These are phyloP conservation scores for Rhynchosporium agropyri DNA, from an alignment of 2,329 filamentous ascomycete genomes.

Conservation along the genomic window DNA sequence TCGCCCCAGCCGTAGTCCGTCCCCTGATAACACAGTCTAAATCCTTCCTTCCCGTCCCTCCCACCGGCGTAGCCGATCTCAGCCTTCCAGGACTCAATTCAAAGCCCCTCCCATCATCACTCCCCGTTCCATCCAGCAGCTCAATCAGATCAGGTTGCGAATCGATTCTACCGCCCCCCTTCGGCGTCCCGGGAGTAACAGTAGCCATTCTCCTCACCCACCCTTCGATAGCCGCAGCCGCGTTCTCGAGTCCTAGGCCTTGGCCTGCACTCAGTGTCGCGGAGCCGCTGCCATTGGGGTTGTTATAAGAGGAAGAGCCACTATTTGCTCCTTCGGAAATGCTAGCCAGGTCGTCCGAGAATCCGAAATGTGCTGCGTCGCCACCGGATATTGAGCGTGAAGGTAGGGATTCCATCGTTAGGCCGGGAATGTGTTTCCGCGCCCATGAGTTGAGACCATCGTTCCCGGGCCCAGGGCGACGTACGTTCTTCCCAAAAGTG, in stretches of 20 bases:
- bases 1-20: slow-evolving; percentile 27
- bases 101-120: slow-evolving; percentile 53
- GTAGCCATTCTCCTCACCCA: slow-evolving; percentile 85
- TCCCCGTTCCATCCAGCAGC: slow-evolving; percentile 62
- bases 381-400: slow-evolving; percentile 67
- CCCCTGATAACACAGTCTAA: slow-evolving; percentile 25
- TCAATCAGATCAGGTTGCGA: slow-evolving; percentile 68
- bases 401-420: slow-evolving; percentile 69
- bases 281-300: slow-evolving; percentile 1
- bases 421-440: slow-evolving; percentile 77
- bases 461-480: slow-evolving; percentile 77
- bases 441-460: slow-evolving; percentile 86
- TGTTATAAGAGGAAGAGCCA: slow-evolving; percentile 44
- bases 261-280: slow-evolving; percentile 31
- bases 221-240: slow-evolving; percentile 83
- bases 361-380: slow-evolving; percentile 61
- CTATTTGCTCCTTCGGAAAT: slow-evolving; percentile 47
- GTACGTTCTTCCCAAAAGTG: slow-evolving; percentile 71
- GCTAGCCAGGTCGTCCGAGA: slow-evolving; percentile 42
- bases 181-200: slow-evolving; percentile 58
- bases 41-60: slow-evolving; percentile 33
- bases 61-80: slow-evolving; percentile 25
- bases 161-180: slow-evolving; percentile 46
- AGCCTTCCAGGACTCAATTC: slow-evolving; percentile 35
- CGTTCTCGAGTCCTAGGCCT: slow-evolving; percentile 68